phyloP scores from a whole-genome alignment of 2,329 filamentous ascomycete genomes.

The Dothideomycetidae sp. region DNA sequence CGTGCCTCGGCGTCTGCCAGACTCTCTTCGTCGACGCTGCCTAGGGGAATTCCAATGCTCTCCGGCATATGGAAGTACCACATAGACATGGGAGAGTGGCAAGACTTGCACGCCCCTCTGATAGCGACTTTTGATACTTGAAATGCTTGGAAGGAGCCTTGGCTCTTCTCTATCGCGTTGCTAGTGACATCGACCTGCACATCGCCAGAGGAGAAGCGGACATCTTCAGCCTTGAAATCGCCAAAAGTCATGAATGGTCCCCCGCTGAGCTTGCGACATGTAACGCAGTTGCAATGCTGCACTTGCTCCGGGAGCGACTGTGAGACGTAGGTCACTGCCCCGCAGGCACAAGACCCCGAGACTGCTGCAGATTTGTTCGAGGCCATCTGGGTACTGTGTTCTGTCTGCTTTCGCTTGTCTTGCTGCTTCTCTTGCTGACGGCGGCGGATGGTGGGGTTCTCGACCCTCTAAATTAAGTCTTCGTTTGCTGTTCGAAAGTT shows the following conservation, averaged over 20 bases:
- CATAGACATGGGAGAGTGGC: conserved; percentile 8
- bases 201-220: not conserved
- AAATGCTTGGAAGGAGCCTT: conserved; percentile 1
- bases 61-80: not conserved
- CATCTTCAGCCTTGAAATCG: not conserved
- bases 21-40: conserved; percentile 7
- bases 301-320: not conserved
- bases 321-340: conserved; percentile 4
- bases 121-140: conserved; percentile 5
- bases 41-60: conserved; percentile 1
- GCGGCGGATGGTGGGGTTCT: no score
- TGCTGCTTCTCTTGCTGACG: no score
- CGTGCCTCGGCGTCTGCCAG: conserved; percentile 1
- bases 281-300: conserved; percentile 6
- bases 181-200: not conserved
- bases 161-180: not conserved
- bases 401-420: not conserved
- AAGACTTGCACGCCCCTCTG: conserved; percentile 9
- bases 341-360: conserved; percentile 6
- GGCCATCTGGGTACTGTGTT: not conserved
- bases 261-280: conserved; percentile 10
- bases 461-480: no score
- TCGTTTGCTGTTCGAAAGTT: no score
- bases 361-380: not conserved
- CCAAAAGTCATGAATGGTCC: conserved; percentile 9